Evolutionary conservation across 495 filamentous ascomycete genomes (phyloP).

Genomic region (Aspergillus baeticus): DNA sequence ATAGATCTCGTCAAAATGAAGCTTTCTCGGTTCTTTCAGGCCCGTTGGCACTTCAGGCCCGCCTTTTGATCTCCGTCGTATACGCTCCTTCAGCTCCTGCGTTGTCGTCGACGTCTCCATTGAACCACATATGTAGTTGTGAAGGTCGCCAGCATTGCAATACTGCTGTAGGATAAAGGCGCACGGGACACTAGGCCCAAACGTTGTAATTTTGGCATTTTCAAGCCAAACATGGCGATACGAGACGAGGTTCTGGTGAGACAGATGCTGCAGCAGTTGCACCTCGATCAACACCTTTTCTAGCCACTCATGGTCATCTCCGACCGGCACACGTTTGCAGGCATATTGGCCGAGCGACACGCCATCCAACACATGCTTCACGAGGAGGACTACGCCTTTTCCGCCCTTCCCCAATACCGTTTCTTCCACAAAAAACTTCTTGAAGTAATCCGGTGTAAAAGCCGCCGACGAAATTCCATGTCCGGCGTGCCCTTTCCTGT

Average conservation of each 20-base stretch:
- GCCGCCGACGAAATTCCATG: slow-evolving; percentile 78
- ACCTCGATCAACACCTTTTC: slow-evolving; percentile 94
- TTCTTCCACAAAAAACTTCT: slow-evolving; percentile 86
- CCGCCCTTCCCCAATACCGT: slow-evolving; percentile 83
- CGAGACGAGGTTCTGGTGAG: slow-evolving; percentile 93
- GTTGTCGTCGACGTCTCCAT: slow-evolving; percentile 59
- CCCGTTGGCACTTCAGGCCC: slow-evolving; percentile 53
- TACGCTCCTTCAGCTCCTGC: slow-evolving; percentile 82
- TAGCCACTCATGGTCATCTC: slow-evolving; percentile 92
- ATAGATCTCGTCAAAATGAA: slow-evolving; percentile 89
- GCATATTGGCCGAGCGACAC: slow-evolving; percentile 88
- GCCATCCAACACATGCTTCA: slow-evolving; percentile 85
- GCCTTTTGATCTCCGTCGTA: slow-evolving; percentile 71
- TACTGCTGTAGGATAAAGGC: slow-evolving; percentile 98
- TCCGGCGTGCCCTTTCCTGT: slow-evolving; percentile 50
- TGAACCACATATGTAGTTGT: slow-evolving; percentile 77
- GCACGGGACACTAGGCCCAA: slow-evolving; percentile 89
- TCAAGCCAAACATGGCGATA: slow-evolving; percentile 98
- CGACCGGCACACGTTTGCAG: slow-evolving; percentile 94
- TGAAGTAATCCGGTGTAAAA: slow-evolving; percentile 90
- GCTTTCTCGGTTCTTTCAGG: slow-evolving; percentile 55
- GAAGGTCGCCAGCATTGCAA: slow-evolving; percentile 91
- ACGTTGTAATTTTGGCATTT: slow-evolving; percentile 75
- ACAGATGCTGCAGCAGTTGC: slow-evolving; percentile 83
- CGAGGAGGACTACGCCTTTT: slow-evolving; percentile 90